phyloP scores from a whole-genome alignment of 2,329 filamentous ascomycete genomes.

The Cercospora zeina region DNA sequence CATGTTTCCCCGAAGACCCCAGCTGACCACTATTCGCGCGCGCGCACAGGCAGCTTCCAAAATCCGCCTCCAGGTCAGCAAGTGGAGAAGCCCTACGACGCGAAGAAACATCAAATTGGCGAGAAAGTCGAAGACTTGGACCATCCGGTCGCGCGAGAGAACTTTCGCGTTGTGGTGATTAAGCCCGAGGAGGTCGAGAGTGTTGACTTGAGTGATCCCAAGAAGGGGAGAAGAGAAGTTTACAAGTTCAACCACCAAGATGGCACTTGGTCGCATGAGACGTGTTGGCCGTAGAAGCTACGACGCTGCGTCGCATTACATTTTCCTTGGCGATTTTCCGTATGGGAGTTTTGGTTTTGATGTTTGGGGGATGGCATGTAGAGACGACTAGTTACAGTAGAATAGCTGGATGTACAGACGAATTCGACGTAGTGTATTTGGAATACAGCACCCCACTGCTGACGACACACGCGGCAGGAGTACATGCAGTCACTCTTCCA shows the following conservation, averaged over 20 bases:
- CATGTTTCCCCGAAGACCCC: background rate
- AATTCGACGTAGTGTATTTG: background rate
- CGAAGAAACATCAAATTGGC: slow-evolving; percentile 50
- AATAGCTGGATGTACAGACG: background rate
- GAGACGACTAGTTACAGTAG: background rate
- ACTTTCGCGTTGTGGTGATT: slow-evolving; percentile 87
- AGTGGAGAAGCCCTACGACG: slow-evolving; percentile 49
- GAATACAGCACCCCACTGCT: background rate
- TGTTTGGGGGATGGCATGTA: background rate
- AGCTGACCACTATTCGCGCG: slow-evolving; percentile 6
- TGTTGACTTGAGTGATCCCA: slow-evolving; percentile 68
- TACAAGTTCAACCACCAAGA: slow-evolving; percentile 61
- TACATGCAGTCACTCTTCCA: background rate
- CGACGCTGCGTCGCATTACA: background rate
- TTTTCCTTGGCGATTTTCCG: background rate
- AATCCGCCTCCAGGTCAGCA: slow-evolving; percentile 55
- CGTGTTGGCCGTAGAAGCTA: slow-evolving; percentile 62
- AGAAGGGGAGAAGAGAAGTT: slow-evolving; percentile 62
- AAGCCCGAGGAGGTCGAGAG: slow-evolving; percentile 75
- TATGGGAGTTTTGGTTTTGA: background rate
- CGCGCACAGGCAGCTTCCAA: slow-evolving; percentile 61
- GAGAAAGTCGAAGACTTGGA: slow-evolving; percentile 70
- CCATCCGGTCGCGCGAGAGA: slow-evolving; percentile 67
- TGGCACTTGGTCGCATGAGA: slow-evolving; percentile 64
- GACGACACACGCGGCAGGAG: background rate